Evolutionary conservation across 306 rosid genomes (phyloP), one percentile per base, ranked within the genome.

Genomic region (Malus sieversii): DNA sequence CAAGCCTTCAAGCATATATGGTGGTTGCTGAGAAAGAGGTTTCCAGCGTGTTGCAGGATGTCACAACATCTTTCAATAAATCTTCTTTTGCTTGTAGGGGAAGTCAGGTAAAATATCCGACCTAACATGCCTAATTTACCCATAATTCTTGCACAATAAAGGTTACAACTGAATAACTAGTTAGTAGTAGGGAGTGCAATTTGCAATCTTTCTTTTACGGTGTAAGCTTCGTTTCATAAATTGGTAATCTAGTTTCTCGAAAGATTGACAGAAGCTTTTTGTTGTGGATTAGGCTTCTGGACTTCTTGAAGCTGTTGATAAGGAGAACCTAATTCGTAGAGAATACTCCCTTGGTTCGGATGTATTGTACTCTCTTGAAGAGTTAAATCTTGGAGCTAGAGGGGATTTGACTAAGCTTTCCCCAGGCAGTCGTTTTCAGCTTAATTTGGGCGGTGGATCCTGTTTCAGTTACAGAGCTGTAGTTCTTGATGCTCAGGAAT

Each of bases 401-500:
- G 92, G 86, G 66, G 97, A 92, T 73, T 77, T 92, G 78, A 57
- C 78, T 66, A 89, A 92, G 46, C 85, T 90, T 75, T 85, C 79
- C 82, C 93, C 83, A 73, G 97, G 98, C 75, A 90, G 83, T 78
- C 88, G 93, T 30, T 78, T 94, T 78, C 91, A 85, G 82, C 83
- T 92, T 74, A 87, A 86, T 77, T 79, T 94, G 86, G 91, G 95
- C 77, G 93, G 93, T 83, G 75, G 74, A 79, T 93, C 98, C 71
- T 79, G 40, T 70, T 91, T 85, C 83, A 82, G 85, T 83, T 94
- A 90, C 77, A 85, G 84, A 81, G 86, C 96, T 29, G 80, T 92
- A 75, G 83, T 94, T 85, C 96, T 94, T 78, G 98, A 94, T 82
- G 92, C 98, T 25, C 87, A 61, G 78, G 86, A 88, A 69, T 91